phyloP scores from a whole-genome alignment of 805 yeast species.

The Millerozyma acaciae region DNA sequence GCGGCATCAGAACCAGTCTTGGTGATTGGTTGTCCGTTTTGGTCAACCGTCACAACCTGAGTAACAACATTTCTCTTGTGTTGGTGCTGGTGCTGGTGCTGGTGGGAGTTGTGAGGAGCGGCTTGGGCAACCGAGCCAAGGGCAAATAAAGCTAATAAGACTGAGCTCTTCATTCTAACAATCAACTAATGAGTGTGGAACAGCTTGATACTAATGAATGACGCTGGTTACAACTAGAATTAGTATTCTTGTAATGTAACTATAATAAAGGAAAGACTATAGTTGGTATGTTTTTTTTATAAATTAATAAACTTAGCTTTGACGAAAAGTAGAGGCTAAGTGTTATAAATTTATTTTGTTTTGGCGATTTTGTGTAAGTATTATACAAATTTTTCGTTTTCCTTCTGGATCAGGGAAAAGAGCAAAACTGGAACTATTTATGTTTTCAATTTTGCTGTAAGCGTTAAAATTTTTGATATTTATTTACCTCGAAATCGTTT shows the following conservation, averaged over 20 bases:
- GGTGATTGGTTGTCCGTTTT: constrained; percentile 35
- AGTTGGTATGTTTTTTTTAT: constrained; percentile 8
- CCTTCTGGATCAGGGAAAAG: no score
- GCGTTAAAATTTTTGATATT: no score
- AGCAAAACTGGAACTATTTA: constrained; percentile 1
- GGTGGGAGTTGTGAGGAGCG: constrained; percentile 32
- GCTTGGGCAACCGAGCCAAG: constrained; percentile 26
- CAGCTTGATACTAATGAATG: no score
- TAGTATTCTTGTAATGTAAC: constrained; percentile 1
- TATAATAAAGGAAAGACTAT: constrained; percentile 11
- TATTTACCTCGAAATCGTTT: no score
- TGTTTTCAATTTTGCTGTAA: constrained; percentile 2
- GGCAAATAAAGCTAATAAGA: constrained; percentile 20
- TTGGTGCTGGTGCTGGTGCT: constrained; percentile 31
- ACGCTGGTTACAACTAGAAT: no score
- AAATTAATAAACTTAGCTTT: no score
- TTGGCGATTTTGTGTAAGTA: constrained; percentile 2
- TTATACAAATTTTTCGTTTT: no score
- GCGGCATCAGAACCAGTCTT: constrained; percentile 10
- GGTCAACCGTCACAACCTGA: constrained; percentile 32
- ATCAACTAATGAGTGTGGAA: no score
- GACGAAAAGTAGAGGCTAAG: no score
- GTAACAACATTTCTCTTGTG: constrained; percentile 41
- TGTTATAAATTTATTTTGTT: constrained; percentile 1
- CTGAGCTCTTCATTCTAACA: constrained; percentile 25